Percentiles rank a stretch among this genome's conserved stretches.
phyloP scores from a whole-genome alignment of 192 early-diverging fungal species.

The Backusella liffmaniae region DNA sequence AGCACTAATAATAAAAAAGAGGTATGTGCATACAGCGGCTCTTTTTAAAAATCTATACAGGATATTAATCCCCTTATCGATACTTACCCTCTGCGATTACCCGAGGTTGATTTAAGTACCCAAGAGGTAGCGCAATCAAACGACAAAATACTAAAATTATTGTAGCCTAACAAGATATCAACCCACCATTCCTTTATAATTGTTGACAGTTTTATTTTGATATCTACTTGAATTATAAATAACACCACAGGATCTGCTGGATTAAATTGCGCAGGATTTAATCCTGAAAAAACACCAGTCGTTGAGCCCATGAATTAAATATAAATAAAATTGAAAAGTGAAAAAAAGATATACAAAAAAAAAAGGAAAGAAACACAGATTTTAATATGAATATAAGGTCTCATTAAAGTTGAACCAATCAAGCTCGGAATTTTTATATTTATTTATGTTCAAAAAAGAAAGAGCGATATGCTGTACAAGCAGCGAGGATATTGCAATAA shows the following conservation, averaged over 20 bases:
- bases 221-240: constrained; percentile 69
- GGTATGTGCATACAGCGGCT: too few species aligned
- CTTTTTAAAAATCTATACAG: not conserved
- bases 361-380: not conserved
- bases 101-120: constrained; percentile 68
- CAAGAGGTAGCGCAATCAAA: constrained; percentile 59
- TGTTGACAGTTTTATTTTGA: not conserved
- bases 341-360: not conserved
- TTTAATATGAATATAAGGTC: not conserved
- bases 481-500: not conserved
- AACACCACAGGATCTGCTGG: constrained; percentile 60
- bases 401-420: constrained; percentile 2
- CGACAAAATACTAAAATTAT: constrained; percentile 78
- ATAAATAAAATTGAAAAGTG: not conserved
- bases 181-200: not conserved
- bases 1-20: constrained; percentile 47
- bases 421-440: not conserved
- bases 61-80: too few species aligned
- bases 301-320: constrained; percentile 4
- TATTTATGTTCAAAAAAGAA: not conserved
- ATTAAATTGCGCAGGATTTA: constrained; percentile 58
- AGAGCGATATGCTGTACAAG: not conserved
- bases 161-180: constrained; percentile 18
- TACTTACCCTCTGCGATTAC: constrained; percentile 79
- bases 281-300: constrained; percentile 60